Evolutionary conservation across 441 rosid species (phyloP).

Genomic region (Bocquillonia castaneifolia): DNA sequence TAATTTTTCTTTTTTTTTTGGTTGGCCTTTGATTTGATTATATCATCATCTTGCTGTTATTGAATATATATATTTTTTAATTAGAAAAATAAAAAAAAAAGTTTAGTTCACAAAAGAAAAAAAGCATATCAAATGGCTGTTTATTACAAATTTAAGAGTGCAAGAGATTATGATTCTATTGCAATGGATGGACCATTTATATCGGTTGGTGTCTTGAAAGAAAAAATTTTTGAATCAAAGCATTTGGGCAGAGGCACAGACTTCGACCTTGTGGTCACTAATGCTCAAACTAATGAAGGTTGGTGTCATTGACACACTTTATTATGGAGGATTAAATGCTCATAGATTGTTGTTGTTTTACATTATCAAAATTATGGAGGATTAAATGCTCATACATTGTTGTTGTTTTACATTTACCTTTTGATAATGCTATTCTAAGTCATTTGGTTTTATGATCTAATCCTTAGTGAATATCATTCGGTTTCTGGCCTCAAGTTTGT

Average conservation of each 20-base stretch:
- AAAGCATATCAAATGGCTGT: slow-evolving; percentile 78
- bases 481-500: slow-evolving; percentile 7
- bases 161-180: slow-evolving; percentile 90
- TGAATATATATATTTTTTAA: slow-evolving; percentile 25
- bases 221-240: slow-evolving; percentile 97
- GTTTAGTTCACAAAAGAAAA: slow-evolving; percentile 5
- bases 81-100: too few relatives aligned
- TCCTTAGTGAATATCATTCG: background rate
- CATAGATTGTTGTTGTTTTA: background rate
- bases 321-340: background rate
- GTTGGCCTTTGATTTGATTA: slow-evolving; percentile 16
- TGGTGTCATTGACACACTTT: slow-evolving; percentile 40
- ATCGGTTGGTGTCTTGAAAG: slow-evolving; percentile 94
- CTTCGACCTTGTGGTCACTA: slow-evolving; percentile 92
- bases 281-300: slow-evolving; percentile 99
- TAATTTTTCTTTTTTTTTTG: slow-evolving; percentile 10
- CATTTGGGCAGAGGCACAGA: slow-evolving; percentile 98
- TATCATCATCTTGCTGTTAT: slow-evolving; percentile 14
- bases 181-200: slow-evolving; percentile 95
- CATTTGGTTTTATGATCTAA: background rate
- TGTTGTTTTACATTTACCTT: too few relatives aligned
- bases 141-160: slow-evolving; percentile 99
- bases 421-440: too few relatives aligned
- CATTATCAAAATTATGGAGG: background rate
- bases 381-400: background rate